Evolutionary conservation across 1,284 basidiomycete species (phyloP).

Genomic region (Cystobasidiaceae sp.): DNA sequence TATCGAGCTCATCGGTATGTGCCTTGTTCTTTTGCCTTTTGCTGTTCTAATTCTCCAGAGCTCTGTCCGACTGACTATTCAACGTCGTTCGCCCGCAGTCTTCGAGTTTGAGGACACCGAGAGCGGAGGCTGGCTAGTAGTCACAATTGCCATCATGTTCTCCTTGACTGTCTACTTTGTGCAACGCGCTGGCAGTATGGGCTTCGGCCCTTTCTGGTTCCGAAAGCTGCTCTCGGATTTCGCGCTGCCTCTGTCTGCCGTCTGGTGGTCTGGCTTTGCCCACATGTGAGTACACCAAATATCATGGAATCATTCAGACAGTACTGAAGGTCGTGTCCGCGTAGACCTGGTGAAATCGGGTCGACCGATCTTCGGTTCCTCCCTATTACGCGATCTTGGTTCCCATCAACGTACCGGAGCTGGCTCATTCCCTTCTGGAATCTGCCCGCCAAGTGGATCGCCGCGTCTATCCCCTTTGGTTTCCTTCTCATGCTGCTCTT

Average conservation of each 20-base stretch:
- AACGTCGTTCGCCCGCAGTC: constrained; percentile 28
- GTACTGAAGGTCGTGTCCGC: neutral
- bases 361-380: constrained; percentile 35
- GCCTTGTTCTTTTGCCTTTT: no score
- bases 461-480: constrained; percentile 60
- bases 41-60: neutral
- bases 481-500: constrained; percentile 40
- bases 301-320: neutral
- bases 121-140: constrained; percentile 48
- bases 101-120: constrained; percentile 43
- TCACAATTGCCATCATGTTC: constrained; percentile 50
- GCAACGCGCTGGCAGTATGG: constrained; percentile 36
- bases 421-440: constrained; percentile 94
- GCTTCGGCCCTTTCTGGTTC: constrained; percentile 45
- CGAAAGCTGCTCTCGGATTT: constrained; percentile 47
- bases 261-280: constrained; percentile 50
- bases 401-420: constrained; percentile 36
- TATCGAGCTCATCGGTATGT: constrained; percentile 46
- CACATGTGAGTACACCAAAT: constrained; percentile 44
- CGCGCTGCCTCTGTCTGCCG: constrained; percentile 47
- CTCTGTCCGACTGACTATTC: neutral
- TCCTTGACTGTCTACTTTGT: constrained; percentile 48
- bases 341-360: constrained; percentile 41
- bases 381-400: constrained; percentile 37
- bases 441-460: constrained; percentile 81